Base-by-base conservation (phyloP, 1,284 basidiomycete genomes). In the Ceratobasidium sp. region DNA sequence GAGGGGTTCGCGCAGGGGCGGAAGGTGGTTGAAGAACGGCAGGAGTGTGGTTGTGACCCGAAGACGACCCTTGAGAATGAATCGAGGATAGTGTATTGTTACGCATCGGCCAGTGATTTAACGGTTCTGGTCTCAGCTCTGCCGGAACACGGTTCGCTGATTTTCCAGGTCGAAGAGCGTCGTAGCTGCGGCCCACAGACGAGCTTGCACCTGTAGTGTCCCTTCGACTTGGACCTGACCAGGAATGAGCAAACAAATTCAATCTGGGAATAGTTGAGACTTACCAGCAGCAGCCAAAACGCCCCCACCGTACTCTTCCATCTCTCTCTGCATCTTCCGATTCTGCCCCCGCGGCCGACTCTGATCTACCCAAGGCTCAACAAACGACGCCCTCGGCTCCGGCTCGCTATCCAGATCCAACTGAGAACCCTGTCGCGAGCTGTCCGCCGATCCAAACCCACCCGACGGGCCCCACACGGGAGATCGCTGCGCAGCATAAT, bases 301-400 rank as follows among this genome's bases (percentile, higher is more conserved):
- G 12, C 28, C 26, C 23, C 28, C 23, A 53, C 49, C 66, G 15
- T 53, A 28, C 23, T 70, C 68, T 39, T 58, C 55, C 55, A 42
- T 64, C 18, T 64, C 40, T n/a, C 42, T 44, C 42, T 64, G 61
- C 61, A 68, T 68, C 44, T 68, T 70, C 53, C 68, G 44, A 44
- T n/a, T 64, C 39, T 15, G n/a, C 13, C 33, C 68, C 28, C 13
- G 23, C 39, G 33, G 39, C 28, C 40, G 58, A 44, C 18, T n/a
- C 13, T 2, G 72, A 49, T 42, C 39, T 6, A 75, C 72, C 58
- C 58, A 75, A 49, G 72, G 72, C 40, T 75, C 28, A n/a, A 75
- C 68, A 44, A 56, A 49, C 26, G 33, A 40, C 26, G 40, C 39
- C 33, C 61, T 49, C 61, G 60, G 44, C 60, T 28, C n/a, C 28